phyloP scores from a whole-genome alignment of 2,329 filamentous ascomycete genomes.

The Sphaerulina populicola region DNA sequence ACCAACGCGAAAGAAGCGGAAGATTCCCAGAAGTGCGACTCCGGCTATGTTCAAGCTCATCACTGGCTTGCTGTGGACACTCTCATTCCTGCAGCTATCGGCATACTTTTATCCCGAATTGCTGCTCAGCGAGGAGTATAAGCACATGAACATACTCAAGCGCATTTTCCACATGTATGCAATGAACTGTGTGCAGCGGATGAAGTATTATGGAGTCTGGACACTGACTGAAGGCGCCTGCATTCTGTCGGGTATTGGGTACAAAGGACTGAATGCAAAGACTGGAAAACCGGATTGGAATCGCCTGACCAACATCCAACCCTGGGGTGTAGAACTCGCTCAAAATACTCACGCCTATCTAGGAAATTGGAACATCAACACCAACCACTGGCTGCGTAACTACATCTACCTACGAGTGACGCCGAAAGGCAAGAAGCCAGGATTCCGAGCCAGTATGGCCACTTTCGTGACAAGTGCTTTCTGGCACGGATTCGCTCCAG shows the following conservation, averaged over 20 bases:
- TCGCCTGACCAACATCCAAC: constrained; percentile 79
- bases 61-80: constrained; percentile 69
- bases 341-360: constrained; percentile 92
- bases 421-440: constrained; percentile 88
- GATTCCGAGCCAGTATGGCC: constrained; percentile 85
- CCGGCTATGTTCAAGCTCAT: constrained; percentile 72
- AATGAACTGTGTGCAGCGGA: constrained; percentile 69
- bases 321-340: constrained; percentile 75
- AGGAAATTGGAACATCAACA: constrained; percentile 97
- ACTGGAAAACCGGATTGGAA: constrained; percentile 86
- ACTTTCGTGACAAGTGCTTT: constrained; percentile 92
- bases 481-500: constrained; percentile 97
- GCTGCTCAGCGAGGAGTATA: constrained; percentile 58
- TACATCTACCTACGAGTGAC: constrained; percentile 95
- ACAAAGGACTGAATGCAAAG: constrained; percentile 79
- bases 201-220: constrained; percentile 98
- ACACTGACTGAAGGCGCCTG: constrained; percentile 85
- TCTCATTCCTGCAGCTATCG: constrained; percentile 65
- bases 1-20: constrained; percentile 78
- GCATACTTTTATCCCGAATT: constrained; percentile 56
- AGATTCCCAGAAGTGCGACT: constrained; percentile 81
- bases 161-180: constrained; percentile 76
- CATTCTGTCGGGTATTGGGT: constrained; percentile 86
- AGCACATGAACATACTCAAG: constrained; percentile 58
- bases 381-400: constrained; percentile 91